Evolutionary conservation across 2,329 filamentous ascomycete genomes (phyloP).

Genomic region (Trichoderma koningii): DNA sequence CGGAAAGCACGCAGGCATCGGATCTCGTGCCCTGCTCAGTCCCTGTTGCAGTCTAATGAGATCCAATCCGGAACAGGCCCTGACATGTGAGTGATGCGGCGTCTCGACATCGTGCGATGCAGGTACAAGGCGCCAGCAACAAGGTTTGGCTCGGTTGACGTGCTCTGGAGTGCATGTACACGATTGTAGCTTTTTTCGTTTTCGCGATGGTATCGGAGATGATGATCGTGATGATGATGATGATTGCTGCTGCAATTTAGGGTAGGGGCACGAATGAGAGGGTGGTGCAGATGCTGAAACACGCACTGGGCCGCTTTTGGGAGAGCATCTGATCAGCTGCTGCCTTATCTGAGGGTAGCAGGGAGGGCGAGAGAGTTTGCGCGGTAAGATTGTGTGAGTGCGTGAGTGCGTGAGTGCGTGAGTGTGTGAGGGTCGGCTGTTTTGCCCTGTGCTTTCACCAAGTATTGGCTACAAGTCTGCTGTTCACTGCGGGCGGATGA

Average conservation of each 20-base stretch:
- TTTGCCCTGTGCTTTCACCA: slow-evolving; percentile 4
- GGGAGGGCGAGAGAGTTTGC: neutral
- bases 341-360: neutral
- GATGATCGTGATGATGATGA: neutral
- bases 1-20: neutral
- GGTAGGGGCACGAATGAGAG: slow-evolving; percentile 8
- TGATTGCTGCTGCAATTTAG: neutral
- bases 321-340: neutral
- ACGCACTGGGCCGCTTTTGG: slow-evolving; percentile 15
- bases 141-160: neutral
- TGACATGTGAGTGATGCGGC: slow-evolving; percentile 3
- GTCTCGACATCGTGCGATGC: neutral
- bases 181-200: too few relatives aligned
- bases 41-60: neutral
- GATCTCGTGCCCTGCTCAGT: neutral
- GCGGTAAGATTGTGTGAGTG: too few relatives aligned
- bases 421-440: neutral
- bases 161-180: neutral
- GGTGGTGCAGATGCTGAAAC: slow-evolving; percentile 21
- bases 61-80: too few relatives aligned
- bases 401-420: too few relatives aligned
- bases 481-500: neutral
- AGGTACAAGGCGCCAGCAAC: neutral
- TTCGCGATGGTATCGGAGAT: neutral
- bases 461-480: slow-evolving; percentile 1